Percentiles rank a stretch among this genome's conserved stretches.
These are phyloP conservation scores for Bryoerythrophyllum caledonicum DNA, from an alignment of 225 moss, liverwort and hornwort species.

Conservation along the genomic window DNA sequence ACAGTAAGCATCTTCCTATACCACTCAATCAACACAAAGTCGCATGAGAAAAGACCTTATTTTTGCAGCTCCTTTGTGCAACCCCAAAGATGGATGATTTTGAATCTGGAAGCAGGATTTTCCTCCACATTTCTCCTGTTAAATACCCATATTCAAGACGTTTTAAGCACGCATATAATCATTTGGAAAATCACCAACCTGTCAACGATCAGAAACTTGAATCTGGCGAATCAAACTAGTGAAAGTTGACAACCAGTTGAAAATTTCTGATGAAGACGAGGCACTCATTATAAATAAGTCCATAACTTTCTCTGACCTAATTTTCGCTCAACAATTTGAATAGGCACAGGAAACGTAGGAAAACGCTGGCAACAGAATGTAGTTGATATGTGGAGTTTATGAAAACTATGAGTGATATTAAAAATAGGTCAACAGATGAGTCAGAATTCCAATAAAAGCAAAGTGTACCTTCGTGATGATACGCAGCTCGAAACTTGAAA, in stretches of 20 bases:
- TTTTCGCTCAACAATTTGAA: background rate
- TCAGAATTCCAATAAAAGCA: background rate
- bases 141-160: conserved; percentile 14
- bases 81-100: conserved; percentile 47
- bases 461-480: conserved; percentile 62
- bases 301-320: background rate
- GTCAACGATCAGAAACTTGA: background rate
- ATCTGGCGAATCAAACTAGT: conserved; percentile 8
- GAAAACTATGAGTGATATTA: conserved; percentile 3
- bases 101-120: conserved; percentile 70
- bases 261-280: conserved; percentile 5
- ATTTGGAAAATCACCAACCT: conserved; percentile 6
- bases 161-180: conserved; percentile 3
- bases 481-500: conserved; percentile 62
- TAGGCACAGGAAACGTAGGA: conserved; percentile 4
- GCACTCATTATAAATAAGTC: background rate
- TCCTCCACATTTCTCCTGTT: conserved; percentile 68
- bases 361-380: background rate
- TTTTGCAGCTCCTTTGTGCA: conserved; percentile 46
- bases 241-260: background rate
- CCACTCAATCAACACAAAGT: conserved; percentile 6
- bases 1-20: conserved; percentile 3
- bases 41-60: conserved; percentile 52
- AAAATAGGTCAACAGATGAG: background rate
- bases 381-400: conserved; percentile 7